Evolutionary conservation across 1,139 yeast genomes (phyloP).

Genomic region (Saccharomyces hybrid): DNA sequence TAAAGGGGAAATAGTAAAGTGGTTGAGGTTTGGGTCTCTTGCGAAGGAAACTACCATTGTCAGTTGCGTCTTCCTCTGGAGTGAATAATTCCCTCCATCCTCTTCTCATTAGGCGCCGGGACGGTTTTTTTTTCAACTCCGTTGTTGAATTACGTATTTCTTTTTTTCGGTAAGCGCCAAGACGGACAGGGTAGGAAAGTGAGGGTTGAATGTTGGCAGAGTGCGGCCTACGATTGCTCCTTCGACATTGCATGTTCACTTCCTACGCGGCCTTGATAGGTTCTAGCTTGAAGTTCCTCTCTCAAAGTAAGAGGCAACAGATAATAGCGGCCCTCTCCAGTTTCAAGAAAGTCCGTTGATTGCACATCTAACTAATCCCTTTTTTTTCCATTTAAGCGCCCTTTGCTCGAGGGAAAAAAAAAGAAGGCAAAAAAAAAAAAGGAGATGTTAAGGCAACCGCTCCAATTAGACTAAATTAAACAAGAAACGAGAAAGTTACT

Average conservation of each 20-base stretch:
- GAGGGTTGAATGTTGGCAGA: background rate
- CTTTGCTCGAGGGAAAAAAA: background rate
- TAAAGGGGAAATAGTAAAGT: background rate
- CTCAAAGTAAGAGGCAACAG: background rate
- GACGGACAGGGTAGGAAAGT: background rate
- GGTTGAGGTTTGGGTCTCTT: background rate
- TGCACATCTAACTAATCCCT: background rate
- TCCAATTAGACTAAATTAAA: background rate
- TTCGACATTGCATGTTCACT: background rate
- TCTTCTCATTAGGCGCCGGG: background rate
- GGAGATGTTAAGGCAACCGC: background rate
- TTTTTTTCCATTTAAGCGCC: background rate
- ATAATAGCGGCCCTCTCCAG: background rate
- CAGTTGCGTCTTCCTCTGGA: background rate
- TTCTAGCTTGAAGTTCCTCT: background rate
- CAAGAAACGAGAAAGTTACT: background rate
- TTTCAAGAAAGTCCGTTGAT: background rate
- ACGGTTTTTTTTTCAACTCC: background rate
- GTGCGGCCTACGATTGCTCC: background rate
- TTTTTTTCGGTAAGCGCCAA: background rate
- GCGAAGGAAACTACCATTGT: background rate
- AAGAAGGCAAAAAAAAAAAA: background rate
- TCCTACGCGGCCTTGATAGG: background rate
- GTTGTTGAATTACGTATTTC: background rate
- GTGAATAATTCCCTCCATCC: background rate